phyloP scores from a whole-genome alignment of 805 yeast species.

The Hanseniaspora thailandica region DNA sequence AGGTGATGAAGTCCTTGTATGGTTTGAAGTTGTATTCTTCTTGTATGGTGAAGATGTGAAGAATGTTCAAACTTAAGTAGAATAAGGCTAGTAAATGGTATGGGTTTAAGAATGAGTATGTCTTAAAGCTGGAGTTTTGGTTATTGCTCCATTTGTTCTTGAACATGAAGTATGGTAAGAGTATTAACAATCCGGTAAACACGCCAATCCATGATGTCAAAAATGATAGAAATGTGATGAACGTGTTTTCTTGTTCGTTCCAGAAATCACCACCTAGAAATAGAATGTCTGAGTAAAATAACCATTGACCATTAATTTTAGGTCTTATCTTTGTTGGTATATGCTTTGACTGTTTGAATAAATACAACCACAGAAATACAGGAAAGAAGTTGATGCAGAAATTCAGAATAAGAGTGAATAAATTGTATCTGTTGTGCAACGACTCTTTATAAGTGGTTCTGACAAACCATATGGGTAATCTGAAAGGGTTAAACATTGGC shows the following conservation, averaged over 20 bases:
- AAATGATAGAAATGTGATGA: slow-evolving; percentile 13
- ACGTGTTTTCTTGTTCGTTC: slow-evolving; percentile 23
- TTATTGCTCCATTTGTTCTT: slow-evolving; percentile 28
- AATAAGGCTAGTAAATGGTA: slow-evolving; percentile 16
- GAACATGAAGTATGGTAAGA: slow-evolving; percentile 20
- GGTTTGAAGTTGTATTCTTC: slow-evolving; percentile 30
- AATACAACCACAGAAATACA: slow-evolving; percentile 42
- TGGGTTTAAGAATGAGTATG: slow-evolving; percentile 18
- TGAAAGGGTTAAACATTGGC: slow-evolving; percentile 24
- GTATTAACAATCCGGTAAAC: not conserved
- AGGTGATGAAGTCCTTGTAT: slow-evolving; percentile 43
- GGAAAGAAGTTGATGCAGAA: slow-evolving; percentile 43
- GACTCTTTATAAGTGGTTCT: slow-evolving; percentile 17
- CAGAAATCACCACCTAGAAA: slow-evolving; percentile 27
- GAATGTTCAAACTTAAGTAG: slow-evolving; percentile 34
- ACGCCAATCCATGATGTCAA: slow-evolving; percentile 9
- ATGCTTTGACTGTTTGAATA: slow-evolving; percentile 48
- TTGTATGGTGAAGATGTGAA: slow-evolving; percentile 33
- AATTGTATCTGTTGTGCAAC: slow-evolving; percentile 29
- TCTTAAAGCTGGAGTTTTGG: slow-evolving; percentile 15
- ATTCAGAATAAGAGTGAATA: slow-evolving; percentile 33
- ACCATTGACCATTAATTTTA: slow-evolving; percentile 36
- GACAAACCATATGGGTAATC: slow-evolving; percentile 21
- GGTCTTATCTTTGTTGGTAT: slow-evolving; percentile 49
- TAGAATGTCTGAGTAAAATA: slow-evolving; percentile 30